Base-by-base conservation (phyloP, 2,329 filamentous ascomycete species). In the Penicillium sp. region DNA sequence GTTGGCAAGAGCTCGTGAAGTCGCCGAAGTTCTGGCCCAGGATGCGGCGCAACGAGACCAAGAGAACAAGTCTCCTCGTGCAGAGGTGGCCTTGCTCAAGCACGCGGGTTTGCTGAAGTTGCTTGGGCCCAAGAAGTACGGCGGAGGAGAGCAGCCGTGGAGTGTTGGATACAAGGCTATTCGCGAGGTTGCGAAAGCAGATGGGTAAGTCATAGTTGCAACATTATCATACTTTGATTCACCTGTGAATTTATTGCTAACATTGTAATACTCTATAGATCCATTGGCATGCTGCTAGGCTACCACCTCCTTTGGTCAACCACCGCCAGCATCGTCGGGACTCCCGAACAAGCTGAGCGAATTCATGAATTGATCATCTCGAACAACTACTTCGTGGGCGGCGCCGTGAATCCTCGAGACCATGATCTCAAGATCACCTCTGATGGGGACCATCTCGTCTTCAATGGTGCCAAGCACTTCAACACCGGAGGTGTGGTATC, bases 401-500 rank as follows among this genome's bases (percentile, higher is more conserved):
- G 77, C n/a, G 84, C 87, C 0, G 87, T 89, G 19, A 89, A 89
- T 62, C 86, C 86, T 0, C 82, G 87, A 3, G 86, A 89, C 67
- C 84, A 76, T 40, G 86, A 89, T 64, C 72, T 88, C 9, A 82
- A 79, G 33, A 85, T 87, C 60, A 84, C 78, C 0, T 71, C 78
- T 1, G 78, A 85, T 1, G 84, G 82, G 1, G 82, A 85, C 4
- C 74, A 81, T 2, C 70, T 89, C 14, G 69, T 86, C 2, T 89
- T 87, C 71, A 83, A 84, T 58, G 86, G 87, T 1, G 81, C 79
- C 72, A 89, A 89, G 71, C 79, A 83, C 73, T 89, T 89, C 78
- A 89, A 87, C 67, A 89, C 87, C 0, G 87, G 87, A 0, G 87
- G 86, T 27, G 86, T 88, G 0, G 79, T 89, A 2, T 88, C 85